These are phyloP conservation scores for Testicularia cyperi DNA, from an alignment of 1,284 basidiomycete species.

Conservation along the genomic window DNA sequence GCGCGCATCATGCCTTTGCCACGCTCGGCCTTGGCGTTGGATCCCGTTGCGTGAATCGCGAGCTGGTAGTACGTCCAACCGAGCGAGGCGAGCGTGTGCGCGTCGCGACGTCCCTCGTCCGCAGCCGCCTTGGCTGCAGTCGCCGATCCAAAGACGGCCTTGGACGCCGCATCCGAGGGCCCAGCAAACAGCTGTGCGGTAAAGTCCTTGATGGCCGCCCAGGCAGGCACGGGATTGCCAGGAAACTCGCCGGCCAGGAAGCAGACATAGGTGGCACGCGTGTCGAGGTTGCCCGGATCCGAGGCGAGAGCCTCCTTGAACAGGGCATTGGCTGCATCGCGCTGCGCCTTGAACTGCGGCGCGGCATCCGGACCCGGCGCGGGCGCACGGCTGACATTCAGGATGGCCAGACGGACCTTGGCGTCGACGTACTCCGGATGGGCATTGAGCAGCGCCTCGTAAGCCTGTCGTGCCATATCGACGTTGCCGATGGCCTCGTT, in stretches of 20 bases:
- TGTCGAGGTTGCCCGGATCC: conserved; percentile 53
- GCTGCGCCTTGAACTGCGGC: conserved; percentile 23
- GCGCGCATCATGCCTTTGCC: conserved; percentile 54
- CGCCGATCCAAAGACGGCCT: conserved; percentile 43
- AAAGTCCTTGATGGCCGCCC: conserved; percentile 55
- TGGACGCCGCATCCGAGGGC: conserved; percentile 19
- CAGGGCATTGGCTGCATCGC: conserved; percentile 41
- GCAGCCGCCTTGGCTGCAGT: conserved; percentile 40
- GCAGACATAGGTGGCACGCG: conserved; percentile 52
- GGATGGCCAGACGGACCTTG: conserved; percentile 54
- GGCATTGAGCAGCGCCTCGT: conserved; percentile 44
- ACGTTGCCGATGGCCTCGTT: conserved; percentile 42
- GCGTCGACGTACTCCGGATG: conserved; percentile 60
- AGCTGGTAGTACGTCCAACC: conserved; percentile 60
- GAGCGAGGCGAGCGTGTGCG: conserved; percentile 48
- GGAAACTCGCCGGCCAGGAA: conserved; percentile 57
- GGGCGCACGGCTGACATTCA: conserved; percentile 37
- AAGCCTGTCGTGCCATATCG: conserved; percentile 50
- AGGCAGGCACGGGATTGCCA: conserved; percentile 44
- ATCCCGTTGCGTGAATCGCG: conserved; percentile 42
- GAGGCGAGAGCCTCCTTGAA: conserved; percentile 54
- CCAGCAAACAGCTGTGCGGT: conserved; percentile 53
- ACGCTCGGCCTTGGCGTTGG: conserved; percentile 43
- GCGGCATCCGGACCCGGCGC: conserved; percentile 8
- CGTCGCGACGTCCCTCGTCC: conserved; percentile 49